Evolutionary conservation across 805 yeast genomes (phyloP), one percentile per base, ranked within the genome.

Genomic region (Metschnikowia similis): DNA sequence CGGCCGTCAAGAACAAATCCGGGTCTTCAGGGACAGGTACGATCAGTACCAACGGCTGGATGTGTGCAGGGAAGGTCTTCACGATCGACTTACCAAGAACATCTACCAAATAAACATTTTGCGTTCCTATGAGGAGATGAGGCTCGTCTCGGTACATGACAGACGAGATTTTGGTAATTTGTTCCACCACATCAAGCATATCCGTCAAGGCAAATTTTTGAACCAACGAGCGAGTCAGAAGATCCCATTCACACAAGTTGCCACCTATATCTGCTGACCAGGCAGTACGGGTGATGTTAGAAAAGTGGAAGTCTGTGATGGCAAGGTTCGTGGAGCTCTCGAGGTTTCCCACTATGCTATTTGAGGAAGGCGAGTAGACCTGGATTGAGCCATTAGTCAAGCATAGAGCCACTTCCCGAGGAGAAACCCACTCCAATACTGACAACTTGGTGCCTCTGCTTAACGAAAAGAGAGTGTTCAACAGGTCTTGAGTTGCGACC

Each of bases 41-140:
- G 9, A 84, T 66, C 10, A 81, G 66, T 57, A 73, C 75, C 37
- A 89, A 77, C 4, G 89, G 84, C 16, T 87, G 77, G 30, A 87
- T 80, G 62, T 89, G 95, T 28, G 92, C 95, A 1, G 95, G 89
- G 62, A 80, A 82, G 1, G 83, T 75, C 56, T 71, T 73, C 14
- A 76, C 66, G 2, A 81, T 66, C 47, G 68, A 66, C 37, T 60
- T 63, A 52, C 72, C 29, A 53, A 62, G 49, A 6, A 66, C 57
- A 58, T 82, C 81, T 26, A 83, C 66, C 48, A 87, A 64, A 54
- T 76, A 77, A 4, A 87, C 75, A 35, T 84, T 76, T 56, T 88
- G 88, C 2, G 92, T 83, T 2, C 87, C 89, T 11, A 82, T 68
- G 49, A 86, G 72, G 32, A 85, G 59, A 58, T 78, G 80, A 13